phyloP scores from a whole-genome alignment of 108 stramenopile species.

The Nitzschia palea region DNA sequence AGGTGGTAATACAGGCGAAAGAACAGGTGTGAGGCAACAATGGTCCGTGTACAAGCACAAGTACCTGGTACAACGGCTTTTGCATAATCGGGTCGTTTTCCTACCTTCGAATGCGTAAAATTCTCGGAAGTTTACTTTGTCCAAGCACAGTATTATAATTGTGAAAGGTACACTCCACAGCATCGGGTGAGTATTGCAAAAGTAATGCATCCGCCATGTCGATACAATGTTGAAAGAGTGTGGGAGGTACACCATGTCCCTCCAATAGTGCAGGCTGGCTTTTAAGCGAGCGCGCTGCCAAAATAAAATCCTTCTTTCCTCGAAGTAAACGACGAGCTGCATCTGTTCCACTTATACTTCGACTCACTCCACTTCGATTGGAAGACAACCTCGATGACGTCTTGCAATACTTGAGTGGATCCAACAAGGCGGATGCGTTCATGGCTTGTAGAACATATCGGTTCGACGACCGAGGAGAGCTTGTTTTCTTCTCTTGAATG shows the following conservation, averaged over 20 bases:
- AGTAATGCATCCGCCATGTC: constrained; percentile 40
- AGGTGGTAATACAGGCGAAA: neutral
- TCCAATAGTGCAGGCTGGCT: constrained; percentile 20
- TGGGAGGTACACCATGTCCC: constrained; percentile 50
- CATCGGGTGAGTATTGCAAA: constrained; percentile 25
- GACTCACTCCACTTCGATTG: constrained; percentile 2
- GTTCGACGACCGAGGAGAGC: neutral
- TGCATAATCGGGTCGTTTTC: neutral
- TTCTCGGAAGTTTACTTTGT: neutral
- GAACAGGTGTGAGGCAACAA: too few relatives aligned
- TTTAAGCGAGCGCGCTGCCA: constrained; percentile 14
- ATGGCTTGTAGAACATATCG: constrained; percentile 19
- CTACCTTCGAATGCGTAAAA: constrained; percentile 15
- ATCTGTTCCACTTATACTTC: constrained; percentile 39
- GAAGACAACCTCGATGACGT: constrained; percentile 1
- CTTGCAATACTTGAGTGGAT: constrained; percentile 39
- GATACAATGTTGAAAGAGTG: constrained; percentile 47
- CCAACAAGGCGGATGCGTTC: constrained; percentile 35
- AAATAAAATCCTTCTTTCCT: constrained; percentile 39
- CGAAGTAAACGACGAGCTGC: constrained; percentile 43
- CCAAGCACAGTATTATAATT: constrained; percentile 4
- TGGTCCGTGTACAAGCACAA: too few relatives aligned
- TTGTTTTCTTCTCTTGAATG: neutral
- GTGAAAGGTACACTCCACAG: constrained; percentile 37
- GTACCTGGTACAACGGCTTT: neutral